A percentile compares a stretch with the other conserved stretches of the same genome.
Evolutionary conservation across 2,329 filamentous ascomycete species (phyloP).

Genomic region (Talaromyces atroroseus): DNA sequence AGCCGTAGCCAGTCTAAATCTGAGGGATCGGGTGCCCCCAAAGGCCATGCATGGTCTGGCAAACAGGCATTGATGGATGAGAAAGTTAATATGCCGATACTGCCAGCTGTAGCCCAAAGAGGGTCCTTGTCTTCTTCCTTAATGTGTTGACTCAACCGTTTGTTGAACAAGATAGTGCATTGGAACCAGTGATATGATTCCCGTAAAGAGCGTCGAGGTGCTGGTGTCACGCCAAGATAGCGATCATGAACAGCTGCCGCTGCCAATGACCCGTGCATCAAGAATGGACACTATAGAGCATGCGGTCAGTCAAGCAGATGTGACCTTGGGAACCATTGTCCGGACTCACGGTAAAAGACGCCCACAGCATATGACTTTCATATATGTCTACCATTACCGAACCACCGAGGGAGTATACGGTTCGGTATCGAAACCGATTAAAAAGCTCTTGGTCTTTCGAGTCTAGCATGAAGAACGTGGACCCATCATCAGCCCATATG

Average conservation of each 20-base stretch:
- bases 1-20: background rate
- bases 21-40: background rate
- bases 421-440: background rate
- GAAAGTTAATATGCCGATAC: background rate
- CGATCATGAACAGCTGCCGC: background rate
- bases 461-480: background rate
- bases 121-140: background rate
- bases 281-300: background rate
- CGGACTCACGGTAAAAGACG: background rate
- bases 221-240: background rate
- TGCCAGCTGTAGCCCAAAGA: background rate
- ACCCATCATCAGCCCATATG: background rate
- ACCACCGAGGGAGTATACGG: background rate
- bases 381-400: background rate
- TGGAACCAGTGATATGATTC: background rate
- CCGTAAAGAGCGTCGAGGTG: background rate
- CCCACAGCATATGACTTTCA: background rate
- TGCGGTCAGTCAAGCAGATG: background rate
- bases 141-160: background rate
- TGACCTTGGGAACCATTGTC: background rate
- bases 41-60: background rate
- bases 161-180: background rate
- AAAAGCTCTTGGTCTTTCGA: background rate
- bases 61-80: background rate
- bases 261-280: background rate